Conservation (phyloP, 441 rosid species). For the Erysimum cheiri region DNA sequence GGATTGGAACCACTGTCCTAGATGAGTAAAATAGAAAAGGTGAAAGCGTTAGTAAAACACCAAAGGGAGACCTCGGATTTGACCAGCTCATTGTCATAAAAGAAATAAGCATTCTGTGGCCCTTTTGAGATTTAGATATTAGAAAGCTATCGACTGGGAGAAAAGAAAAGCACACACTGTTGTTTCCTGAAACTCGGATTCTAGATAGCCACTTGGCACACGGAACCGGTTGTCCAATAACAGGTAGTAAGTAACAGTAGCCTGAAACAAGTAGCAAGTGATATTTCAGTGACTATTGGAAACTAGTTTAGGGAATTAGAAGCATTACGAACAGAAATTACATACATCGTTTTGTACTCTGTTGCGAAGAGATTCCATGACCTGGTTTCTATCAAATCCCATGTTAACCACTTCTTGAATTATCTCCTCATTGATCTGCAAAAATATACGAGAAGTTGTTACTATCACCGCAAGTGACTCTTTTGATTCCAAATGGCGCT, state of each 20-base stretch:
- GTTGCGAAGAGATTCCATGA: slow-evolving; percentile 83
- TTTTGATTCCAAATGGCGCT: slow-evolving; percentile 4
- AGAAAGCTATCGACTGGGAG: neutral
- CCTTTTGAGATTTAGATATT: neutral
- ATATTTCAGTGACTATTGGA: slow-evolving; percentile 23
- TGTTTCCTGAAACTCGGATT: slow-evolving; percentile 96
- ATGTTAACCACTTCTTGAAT: slow-evolving; percentile 84
- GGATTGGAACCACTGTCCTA: slow-evolving; percentile 76
- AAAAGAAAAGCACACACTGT: slow-evolving; percentile 53
- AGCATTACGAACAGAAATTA: slow-evolving; percentile 15
- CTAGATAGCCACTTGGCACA: slow-evolving; percentile 94
- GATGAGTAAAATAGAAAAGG: slow-evolving; percentile 6
- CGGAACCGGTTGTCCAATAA: slow-evolving; percentile 91
- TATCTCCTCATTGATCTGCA: slow-evolving; percentile 96
- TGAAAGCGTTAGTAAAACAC: slow-evolving; percentile 6
- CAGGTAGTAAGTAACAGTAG: slow-evolving; percentile 91
- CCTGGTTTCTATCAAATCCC: slow-evolving; percentile 84
- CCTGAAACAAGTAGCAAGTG: slow-evolving; percentile 57
- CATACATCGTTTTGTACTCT: slow-evolving; percentile 87
- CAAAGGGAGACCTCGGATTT: neutral
- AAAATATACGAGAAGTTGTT: slow-evolving; percentile 8
- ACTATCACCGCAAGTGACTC: neutral
- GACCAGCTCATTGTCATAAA: neutral
- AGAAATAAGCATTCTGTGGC: neutral
- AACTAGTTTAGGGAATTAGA: slow-evolving; percentile 1